phyloP scores from a whole-genome alignment of 2,329 filamentous ascomycete genomes.

The Sarocladium brachiariae region DNA sequence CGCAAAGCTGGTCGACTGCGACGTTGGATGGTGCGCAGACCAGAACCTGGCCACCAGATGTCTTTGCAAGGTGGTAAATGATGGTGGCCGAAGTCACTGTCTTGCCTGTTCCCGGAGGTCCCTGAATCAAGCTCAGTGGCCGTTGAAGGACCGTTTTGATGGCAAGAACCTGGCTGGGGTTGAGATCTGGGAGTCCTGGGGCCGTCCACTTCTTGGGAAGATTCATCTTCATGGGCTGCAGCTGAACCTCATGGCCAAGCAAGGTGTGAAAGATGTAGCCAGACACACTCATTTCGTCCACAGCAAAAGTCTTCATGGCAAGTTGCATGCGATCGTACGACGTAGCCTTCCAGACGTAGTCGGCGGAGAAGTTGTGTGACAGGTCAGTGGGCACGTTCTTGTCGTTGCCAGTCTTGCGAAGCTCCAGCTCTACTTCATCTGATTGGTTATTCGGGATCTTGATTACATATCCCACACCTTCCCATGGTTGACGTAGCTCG shows the following conservation, averaged over 20 bases:
- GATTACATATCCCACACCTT: conserved; percentile 96
- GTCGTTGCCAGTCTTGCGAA: conserved; percentile 90
- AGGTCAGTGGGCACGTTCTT: conserved; percentile 94
- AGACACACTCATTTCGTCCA: conserved; percentile 96
- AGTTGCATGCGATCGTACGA: conserved; percentile 99
- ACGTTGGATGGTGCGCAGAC: conserved; percentile 98
- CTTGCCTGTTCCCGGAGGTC: conserved; percentile 94
- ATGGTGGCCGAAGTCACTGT: conserved; percentile 98
- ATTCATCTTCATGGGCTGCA: conserved; percentile 90
- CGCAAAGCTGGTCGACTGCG: conserved; percentile 94
- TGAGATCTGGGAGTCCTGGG: conserved; percentile 87
- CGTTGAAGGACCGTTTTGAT: conserved; percentile 94
- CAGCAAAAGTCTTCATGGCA: conserved; percentile 97
- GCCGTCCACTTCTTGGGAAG: conserved; percentile 96
- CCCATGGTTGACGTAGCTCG: conserved; percentile 86
- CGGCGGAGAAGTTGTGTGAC: conserved; percentile 95
- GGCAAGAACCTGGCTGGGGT: conserved; percentile 90
- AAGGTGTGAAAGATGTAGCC: conserved; percentile 98
- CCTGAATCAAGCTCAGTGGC: conserved; percentile 91
- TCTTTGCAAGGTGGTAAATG: conserved; percentile 94
- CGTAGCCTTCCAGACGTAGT: conserved; percentile 99
- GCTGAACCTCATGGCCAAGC: conserved; percentile 87
- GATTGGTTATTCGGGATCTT: conserved; percentile 99
- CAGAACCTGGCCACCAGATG: conserved; percentile 88
- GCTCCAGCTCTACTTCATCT: conserved; percentile 90